These are phyloP conservation scores for Tolypocladium endophyticum DNA, from an alignment of 2,329 filamentous ascomycete genomes.

Conservation along the genomic window DNA sequence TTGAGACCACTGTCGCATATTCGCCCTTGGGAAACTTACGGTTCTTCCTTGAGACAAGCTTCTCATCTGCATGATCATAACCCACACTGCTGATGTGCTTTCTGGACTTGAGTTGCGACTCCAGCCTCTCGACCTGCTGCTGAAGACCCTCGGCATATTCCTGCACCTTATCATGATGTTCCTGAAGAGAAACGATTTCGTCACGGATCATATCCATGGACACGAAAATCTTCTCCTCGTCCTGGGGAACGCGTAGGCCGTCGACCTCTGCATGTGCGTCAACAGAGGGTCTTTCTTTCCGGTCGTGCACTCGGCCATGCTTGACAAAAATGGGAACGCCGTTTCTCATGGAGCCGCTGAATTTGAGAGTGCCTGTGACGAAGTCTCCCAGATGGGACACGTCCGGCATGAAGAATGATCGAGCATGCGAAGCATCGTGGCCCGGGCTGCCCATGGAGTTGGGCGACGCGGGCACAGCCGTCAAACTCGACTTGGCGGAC, in stretches of 20 bases:
- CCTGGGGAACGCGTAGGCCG: slow-evolving; percentile 36
- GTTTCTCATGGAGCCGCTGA: slow-evolving; percentile 38
- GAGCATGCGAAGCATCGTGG: slow-evolving; percentile 30
- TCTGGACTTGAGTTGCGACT: slow-evolving; percentile 35
- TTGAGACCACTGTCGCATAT: slow-evolving; percentile 3
- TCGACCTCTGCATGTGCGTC: slow-evolving; percentile 37
- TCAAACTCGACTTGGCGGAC: slow-evolving; percentile 29
- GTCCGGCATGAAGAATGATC: slow-evolving; percentile 44
- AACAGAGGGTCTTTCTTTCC: slow-evolving; percentile 19
- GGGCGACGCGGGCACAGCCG: slow-evolving; percentile 28
- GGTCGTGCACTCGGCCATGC: slow-evolving; percentile 39
- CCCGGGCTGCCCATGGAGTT: slow-evolving; percentile 20
- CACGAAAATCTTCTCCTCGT: slow-evolving; percentile 48
- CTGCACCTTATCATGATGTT: slow-evolving; percentile 45
- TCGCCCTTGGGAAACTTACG: slow-evolving; percentile 29
- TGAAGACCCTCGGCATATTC: slow-evolving; percentile 43
- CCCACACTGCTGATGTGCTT: slow-evolving; percentile 30
- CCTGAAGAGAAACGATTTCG: slow-evolving; percentile 43
- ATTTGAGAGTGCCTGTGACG: slow-evolving; percentile 42
- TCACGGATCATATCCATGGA: slow-evolving; percentile 53
- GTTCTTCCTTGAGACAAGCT: slow-evolving; percentile 41
- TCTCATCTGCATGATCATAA: slow-evolving; percentile 32
- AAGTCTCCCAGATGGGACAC: slow-evolving; percentile 47
- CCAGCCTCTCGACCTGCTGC: slow-evolving; percentile 38
- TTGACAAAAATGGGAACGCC: slow-evolving; percentile 47